Evolutionary conservation across 2,329 filamentous ascomycete genomes (phyloP).

Genomic region (Alternaria sp.): DNA sequence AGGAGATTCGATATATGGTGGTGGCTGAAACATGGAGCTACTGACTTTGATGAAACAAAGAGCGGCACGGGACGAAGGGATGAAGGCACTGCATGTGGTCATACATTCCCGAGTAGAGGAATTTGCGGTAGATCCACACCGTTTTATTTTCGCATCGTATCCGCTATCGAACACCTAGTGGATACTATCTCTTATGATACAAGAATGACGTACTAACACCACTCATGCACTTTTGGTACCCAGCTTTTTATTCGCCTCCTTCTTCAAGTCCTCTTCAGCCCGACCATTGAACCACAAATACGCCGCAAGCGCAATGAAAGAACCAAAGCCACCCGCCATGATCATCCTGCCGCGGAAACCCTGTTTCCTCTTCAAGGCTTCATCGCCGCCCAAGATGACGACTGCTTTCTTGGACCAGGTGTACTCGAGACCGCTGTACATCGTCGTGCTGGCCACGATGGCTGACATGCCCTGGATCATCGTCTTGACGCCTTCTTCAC

Average conservation of each 20-base stretch:
- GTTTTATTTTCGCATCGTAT: neutral
- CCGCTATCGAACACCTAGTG: neutral
- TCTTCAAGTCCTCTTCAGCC: constrained; percentile 16
- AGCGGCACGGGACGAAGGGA: neutral
- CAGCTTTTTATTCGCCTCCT: constrained; percentile 8
- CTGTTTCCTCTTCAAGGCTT: constrained; percentile 56
- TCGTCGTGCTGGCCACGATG: constrained; percentile 83
- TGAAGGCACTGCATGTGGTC: neutral
- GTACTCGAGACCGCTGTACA: constrained; percentile 95
- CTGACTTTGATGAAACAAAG: neutral
- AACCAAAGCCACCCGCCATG: constrained; percentile 55
- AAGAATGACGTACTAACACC: neutral
- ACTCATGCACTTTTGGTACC: neutral
- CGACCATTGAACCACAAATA: constrained; percentile 33
- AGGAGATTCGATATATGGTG: neutral
- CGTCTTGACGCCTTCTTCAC: constrained; percentile 43
- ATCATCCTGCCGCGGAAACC: constrained; percentile 56
- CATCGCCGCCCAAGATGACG: constrained; percentile 71
- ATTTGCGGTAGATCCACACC: neutral
- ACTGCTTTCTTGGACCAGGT: constrained; percentile 90
- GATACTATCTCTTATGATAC: neutral
- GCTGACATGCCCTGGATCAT: constrained; percentile 64
- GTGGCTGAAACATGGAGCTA: neutral
- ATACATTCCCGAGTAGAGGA: neutral
- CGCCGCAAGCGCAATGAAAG: constrained; percentile 51